Evolutionary conservation across 2,329 filamentous ascomycete genomes (phyloP).

Genomic region (Sclerotinia nivalis): DNA sequence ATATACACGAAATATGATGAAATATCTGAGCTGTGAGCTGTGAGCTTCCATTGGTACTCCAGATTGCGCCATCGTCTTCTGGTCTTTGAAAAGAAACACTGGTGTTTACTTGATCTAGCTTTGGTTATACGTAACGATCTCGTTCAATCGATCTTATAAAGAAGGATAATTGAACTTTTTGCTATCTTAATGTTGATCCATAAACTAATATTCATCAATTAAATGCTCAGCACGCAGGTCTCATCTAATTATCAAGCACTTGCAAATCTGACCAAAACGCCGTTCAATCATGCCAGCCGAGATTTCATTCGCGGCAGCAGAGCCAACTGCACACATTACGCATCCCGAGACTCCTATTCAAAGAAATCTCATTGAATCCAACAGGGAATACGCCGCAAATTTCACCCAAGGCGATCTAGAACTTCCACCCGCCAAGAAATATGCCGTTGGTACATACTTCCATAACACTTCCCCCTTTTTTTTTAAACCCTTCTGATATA

Average conservation of each 20-base stretch:
- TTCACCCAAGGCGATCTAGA: constrained; percentile 69
- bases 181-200: not conserved
- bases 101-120: not conserved
- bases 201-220: not conserved
- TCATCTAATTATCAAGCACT: not conserved
- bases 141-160: not conserved
- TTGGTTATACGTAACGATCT: not conserved
- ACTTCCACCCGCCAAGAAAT: constrained; percentile 69
- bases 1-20: not conserved
- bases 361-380: constrained; percentile 56
- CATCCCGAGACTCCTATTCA: constrained; percentile 47
- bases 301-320: not conserved
- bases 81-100: not conserved
- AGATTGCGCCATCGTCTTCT: constrained; percentile 1
- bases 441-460: constrained; percentile 56
- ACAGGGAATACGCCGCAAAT: constrained; percentile 55
- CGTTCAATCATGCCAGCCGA: not conserved
- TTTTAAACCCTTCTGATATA: constrained; percentile 18
- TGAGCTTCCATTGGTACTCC: constrained; percentile 1
- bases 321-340: constrained; percentile 13
- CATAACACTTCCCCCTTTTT: constrained; percentile 26
- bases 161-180: not conserved
- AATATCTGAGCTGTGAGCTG: not conserved
- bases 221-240: not conserved
- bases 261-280: not conserved